These are phyloP conservation scores for Aspergillus coremiiformis DNA, from an alignment of 495 filamentous ascomycete species.

Conservation along the genomic window DNA sequence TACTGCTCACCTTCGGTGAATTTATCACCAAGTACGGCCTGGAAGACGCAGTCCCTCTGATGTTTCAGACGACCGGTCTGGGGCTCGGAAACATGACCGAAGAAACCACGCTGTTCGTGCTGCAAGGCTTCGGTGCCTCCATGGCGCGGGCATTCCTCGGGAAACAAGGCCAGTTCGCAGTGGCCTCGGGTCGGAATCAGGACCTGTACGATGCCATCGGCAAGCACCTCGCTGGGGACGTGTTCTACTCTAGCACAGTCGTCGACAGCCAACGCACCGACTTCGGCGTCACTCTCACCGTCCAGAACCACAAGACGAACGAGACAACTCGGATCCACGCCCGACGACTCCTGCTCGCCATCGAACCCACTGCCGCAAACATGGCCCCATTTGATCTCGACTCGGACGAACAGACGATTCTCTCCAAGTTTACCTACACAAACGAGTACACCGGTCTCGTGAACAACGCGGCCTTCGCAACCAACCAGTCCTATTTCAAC, in stretches of 20 bases:
- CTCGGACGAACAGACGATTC: constrained; percentile 18
- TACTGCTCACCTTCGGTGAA: constrained; percentile 38
- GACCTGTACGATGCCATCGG: constrained; percentile 34
- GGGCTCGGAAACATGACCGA: constrained; percentile 34
- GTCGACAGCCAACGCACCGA: constrained; percentile 18
- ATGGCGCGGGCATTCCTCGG: constrained; percentile 28
- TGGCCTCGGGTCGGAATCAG: constrained; percentile 32
- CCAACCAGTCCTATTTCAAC: constrained; percentile 22
- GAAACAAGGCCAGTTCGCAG: constrained; percentile 17
- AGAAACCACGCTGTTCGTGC: constrained; percentile 33
- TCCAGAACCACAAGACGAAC: constrained; percentile 23
- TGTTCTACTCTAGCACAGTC: constrained; percentile 31
- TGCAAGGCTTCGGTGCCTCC: constrained; percentile 32
- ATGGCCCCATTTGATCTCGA: constrained; percentile 27
- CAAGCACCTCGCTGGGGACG: constrained; percentile 24
- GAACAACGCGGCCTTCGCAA: constrained; percentile 18
- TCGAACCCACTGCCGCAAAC: constrained; percentile 26
- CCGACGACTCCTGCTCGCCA: constrained; percentile 32
- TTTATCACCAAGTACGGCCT: constrained; percentile 40
- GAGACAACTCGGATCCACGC: constrained; percentile 25
- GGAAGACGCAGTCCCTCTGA: constrained; percentile 24
- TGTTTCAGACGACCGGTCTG: constrained; percentile 23
- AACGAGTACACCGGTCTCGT: constrained; percentile 34
- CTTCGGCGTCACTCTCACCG: constrained; percentile 23
- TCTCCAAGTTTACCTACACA: constrained; percentile 25